phyloP scores from a whole-genome alignment of 257 asterid genomes.

The Nicotiana otophora region DNA sequence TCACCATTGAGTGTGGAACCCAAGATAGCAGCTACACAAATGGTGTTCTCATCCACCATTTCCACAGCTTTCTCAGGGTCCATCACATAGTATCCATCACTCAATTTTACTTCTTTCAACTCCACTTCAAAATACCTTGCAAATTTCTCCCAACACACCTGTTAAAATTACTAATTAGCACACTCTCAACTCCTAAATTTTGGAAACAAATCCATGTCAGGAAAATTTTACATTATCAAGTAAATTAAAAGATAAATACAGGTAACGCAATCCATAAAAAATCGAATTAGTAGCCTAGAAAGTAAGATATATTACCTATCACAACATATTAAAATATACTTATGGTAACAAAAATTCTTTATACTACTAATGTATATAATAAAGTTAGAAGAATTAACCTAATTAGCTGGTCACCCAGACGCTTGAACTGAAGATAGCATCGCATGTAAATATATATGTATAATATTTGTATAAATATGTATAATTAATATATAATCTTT shows the following conservation, averaged over 20 bases:
- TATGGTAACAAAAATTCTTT: too few relatives aligned
- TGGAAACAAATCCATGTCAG: not conserved
- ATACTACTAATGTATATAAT: not conserved
- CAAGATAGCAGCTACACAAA: conserved; percentile 84
- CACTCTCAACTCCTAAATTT: not conserved
- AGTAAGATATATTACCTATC: not conserved
- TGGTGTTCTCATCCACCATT: conserved; percentile 90
- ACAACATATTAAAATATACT: not conserved
- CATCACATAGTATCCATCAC: conserved; percentile 87
- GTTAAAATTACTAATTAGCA: not conserved
- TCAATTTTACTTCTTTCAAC: conserved; percentile 73
- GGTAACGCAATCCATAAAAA: not conserved
- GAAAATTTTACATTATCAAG: not conserved
- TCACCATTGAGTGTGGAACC: conserved; percentile 93
- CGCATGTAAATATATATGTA: too few relatives aligned
- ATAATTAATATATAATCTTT: too few relatives aligned
- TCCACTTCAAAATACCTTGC: conserved; percentile 91
- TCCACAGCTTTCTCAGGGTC: conserved; percentile 81
- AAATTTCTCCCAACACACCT: conserved; percentile 93
- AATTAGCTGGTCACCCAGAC: fast-evolving
- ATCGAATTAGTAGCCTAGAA: not conserved
- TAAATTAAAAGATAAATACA: not conserved
- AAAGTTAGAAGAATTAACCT: not conserved
- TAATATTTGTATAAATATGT: too few relatives aligned
- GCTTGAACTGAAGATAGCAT: too few relatives aligned